Conservation (phyloP, 2,329 filamentous ascomycete species). For the Sclerotinia subarctica region DNA sequence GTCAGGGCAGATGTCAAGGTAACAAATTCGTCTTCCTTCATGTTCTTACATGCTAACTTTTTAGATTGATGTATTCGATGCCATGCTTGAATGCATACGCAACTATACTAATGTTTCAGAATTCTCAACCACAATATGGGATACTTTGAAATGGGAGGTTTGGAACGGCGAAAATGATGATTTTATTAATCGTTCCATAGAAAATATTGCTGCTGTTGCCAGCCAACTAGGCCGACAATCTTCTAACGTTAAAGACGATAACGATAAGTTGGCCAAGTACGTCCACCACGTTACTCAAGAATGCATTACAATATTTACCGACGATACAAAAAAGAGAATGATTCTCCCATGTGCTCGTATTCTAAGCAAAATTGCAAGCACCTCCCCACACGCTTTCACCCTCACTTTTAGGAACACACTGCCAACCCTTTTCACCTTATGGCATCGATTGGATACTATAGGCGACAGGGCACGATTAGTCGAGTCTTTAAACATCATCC, state of each 20-base stretch:
- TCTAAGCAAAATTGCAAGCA: slow-evolving; percentile 18
- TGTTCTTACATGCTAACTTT: slow-evolving; percentile 24
- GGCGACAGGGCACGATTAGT: slow-evolving; percentile 28
- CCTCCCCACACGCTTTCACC: slow-evolving; percentile 12
- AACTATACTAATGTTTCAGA: slow-evolving; percentile 26
- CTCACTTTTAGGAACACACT: not conserved
- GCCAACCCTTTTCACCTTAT: slow-evolving; percentile 13
- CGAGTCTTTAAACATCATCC: slow-evolving; percentile 33
- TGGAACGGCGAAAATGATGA: slow-evolving; percentile 38
- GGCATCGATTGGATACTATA: slow-evolving; percentile 5
- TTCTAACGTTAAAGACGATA: slow-evolving; percentile 17
- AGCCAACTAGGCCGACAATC: slow-evolving; percentile 10
- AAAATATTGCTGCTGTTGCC: slow-evolving; percentile 30
- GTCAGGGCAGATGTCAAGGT: slow-evolving; percentile 36
- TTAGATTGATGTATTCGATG: slow-evolving; percentile 34
- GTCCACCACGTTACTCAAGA: slow-evolving; percentile 22
- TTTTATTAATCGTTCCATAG: slow-evolving; percentile 32
- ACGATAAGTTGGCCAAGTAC: slow-evolving; percentile 20
- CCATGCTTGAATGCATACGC: slow-evolving; percentile 27
- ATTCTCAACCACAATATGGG: slow-evolving; percentile 36
- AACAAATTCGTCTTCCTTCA: slow-evolving; percentile 7
- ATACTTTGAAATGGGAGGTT: slow-evolving; percentile 38
- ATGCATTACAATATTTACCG: slow-evolving; percentile 14
- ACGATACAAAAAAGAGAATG: slow-evolving; percentile 20
- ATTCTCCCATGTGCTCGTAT: slow-evolving; percentile 19